Evolutionary conservation across 352 stramenopile genomes (phyloP).

Genomic region (Peronospora farinosa): DNA sequence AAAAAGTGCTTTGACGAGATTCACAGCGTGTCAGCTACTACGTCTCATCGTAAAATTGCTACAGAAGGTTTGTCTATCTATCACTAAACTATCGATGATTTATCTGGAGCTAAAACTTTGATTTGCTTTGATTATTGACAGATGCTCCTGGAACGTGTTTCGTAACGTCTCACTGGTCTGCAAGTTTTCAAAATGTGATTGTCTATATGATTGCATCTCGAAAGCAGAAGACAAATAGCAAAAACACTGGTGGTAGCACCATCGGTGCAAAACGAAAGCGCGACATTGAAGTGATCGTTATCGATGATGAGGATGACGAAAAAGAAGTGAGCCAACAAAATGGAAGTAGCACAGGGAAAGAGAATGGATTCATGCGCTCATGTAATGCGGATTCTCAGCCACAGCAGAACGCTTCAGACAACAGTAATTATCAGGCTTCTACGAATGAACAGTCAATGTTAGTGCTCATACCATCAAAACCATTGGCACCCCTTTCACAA

Average conservation of each 20-base stretch:
- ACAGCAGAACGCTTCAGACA: neutral
- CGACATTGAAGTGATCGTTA: conserved; percentile 51
- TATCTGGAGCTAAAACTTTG: neutral
- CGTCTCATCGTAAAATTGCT: conserved; percentile 31
- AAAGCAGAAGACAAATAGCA: conserved; percentile 6
- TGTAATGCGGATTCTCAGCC: conserved; percentile 2
- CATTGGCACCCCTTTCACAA: conserved; percentile 1
- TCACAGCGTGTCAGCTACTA: conserved; percentile 35
- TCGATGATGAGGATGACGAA: conserved; percentile 28
- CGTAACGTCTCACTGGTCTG: conserved; percentile 38
- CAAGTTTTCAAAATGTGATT: conserved; percentile 37
- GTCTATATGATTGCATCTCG: conserved; percentile 27
- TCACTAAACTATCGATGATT: neutral
- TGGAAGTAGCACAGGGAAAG: neutral
- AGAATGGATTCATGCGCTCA: neutral
- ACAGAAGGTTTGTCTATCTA: conserved; percentile 32
- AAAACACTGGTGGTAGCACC: neutral
- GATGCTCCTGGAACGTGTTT: conserved; percentile 39
- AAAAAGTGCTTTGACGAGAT: conserved; percentile 38
- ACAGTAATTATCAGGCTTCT: neutral
- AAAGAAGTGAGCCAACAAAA: conserved; percentile 2
- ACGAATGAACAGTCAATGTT: no score
- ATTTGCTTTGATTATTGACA: conserved; percentile 8
- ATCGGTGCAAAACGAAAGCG: conserved; percentile 44
- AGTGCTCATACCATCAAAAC: conserved; percentile 13